Evolutionary conservation across 169 alveolate genomes (phyloP), one percentile per base, ranked within the genome.

Genomic region (Cardiosporidium cionae): DNA sequence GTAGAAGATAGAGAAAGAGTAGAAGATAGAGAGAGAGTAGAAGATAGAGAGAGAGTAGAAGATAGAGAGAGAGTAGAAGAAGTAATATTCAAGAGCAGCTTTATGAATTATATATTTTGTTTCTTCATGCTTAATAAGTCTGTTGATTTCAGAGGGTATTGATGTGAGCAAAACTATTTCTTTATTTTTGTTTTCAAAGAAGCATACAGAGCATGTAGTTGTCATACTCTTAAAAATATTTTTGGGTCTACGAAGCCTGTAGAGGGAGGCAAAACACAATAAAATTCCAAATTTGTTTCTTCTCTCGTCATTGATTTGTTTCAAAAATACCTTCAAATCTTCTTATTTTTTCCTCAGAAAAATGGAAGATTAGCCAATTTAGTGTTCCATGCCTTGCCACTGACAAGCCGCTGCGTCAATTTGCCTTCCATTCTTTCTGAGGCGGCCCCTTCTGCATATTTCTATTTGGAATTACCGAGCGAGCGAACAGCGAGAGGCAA

Each of bases 381-480:
- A 32, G 3, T 52, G 3, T 31, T 74, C 31, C 62, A 74, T 28
- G 23, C 27, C 1, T 68, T 74, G 9, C 74, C 67, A 4, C 6
- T 29, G 3, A 33, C 25, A 0, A 28, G 33, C 53, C 54, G 67
- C 16, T 70, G 67, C 7, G 37, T 74, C 32, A 71, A 63, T 27
- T 74, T 76, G 7, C 32, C 82, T 0, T 58, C 52, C 69, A 52
- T 67, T 54, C 69, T 69, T 32, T 36, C 53, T 0, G 73, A 44
- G 31, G 65, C 76, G 3, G 25, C 53, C 32, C 0, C 25, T 36
- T 72, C 27, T n/a, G 16, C 76, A 31, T 76, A 76, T 33, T 69
- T 76, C 32, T 76, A 76, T 27, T 5, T 76, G 31, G 82, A 76
- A 64, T 2, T 76, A 32, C 82, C 82, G 27, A 76, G 82, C 32